A percentile compares a stretch with the other conserved stretches of the same genome.
Conservation (phyloP, 139 green algal genomes). For the Microglena sp. region DNA sequence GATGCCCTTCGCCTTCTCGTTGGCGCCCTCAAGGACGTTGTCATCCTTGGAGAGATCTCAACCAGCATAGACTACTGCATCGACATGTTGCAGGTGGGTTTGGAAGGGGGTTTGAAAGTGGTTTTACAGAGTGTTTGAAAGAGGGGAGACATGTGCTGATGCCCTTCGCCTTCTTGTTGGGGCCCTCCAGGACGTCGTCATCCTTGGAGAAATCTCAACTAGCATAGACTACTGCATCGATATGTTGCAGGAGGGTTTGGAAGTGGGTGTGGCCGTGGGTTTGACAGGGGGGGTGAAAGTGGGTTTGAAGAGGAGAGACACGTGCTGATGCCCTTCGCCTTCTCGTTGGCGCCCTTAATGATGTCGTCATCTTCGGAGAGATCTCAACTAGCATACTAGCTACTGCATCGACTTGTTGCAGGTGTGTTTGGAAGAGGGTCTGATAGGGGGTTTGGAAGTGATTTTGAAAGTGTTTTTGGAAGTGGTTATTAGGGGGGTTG, state of each 20-base stretch:
- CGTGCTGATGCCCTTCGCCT: conserved; percentile 71
- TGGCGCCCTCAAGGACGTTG: conserved; percentile 85
- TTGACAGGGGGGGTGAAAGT: no score
- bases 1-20: conserved; percentile 85
- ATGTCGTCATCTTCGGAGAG: conserved; percentile 89
- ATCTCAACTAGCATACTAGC: conserved; percentile 80
- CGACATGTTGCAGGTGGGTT: conserved; percentile 70
- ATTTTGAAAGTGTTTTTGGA: conserved; percentile 85
- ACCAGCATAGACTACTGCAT: conserved; percentile 63
- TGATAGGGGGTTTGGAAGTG: no score
- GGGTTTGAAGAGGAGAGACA: conserved; percentile 85
- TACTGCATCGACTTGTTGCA: conserved; percentile 72
- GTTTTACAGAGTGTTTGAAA: no score
- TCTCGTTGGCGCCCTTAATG: conserved; percentile 90
- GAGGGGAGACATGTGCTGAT: conserved; percentile 63
- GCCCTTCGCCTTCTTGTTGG: conserved; percentile 88
- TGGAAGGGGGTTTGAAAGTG: no score
- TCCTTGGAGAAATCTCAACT: conserved; percentile 93
- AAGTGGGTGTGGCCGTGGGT: no score
- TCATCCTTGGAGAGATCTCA: conserved; percentile 90
- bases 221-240: conserved; percentile 61
- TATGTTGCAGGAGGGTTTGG: conserved; percentile 65
- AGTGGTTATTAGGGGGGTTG: conserved; percentile 70
- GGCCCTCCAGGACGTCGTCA: conserved; percentile 81
- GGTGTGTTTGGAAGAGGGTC: no score